Percentiles rank a stretch among this genome's conserved stretches.
phyloP scores from a whole-genome alignment of 768 basidiomycete species.

The Mrakia hoshinonis region DNA sequence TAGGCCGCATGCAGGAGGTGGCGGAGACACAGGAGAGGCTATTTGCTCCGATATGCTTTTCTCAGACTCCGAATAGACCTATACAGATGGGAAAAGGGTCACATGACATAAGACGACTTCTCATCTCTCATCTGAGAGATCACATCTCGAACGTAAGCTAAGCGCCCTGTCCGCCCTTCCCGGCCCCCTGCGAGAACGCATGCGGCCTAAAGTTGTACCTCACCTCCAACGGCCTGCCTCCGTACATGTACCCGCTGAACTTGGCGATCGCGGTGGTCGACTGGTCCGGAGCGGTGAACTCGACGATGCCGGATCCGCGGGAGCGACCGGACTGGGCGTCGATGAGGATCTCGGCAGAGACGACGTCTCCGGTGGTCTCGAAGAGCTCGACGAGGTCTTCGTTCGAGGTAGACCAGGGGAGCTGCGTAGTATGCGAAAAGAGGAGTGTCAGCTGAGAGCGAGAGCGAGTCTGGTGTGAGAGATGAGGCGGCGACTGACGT shows the following conservation, averaged over 20 bases:
- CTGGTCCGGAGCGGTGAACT: slow-evolving; percentile 76
- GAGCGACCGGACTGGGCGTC: slow-evolving; percentile 67
- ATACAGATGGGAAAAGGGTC: too few species aligned
- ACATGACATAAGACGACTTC: too few species aligned
- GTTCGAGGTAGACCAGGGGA: slow-evolving; percentile 98
- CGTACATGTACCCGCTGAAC: slow-evolving; percentile 74
- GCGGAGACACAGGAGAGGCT: too few species aligned
- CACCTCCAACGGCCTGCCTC: slow-evolving; percentile 52
- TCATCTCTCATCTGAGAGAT: too few species aligned
- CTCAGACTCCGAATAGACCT: too few species aligned
- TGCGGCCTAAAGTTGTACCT: slow-evolving; percentile 95
- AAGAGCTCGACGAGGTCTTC: slow-evolving; percentile 97
- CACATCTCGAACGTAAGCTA: background rate
- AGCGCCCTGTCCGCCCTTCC: slow-evolving; percentile 53
- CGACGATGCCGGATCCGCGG: slow-evolving; percentile 91
- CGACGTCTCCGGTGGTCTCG: slow-evolving; percentile 92
- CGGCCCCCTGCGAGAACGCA: slow-evolving; percentile 77
- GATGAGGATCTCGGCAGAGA: slow-evolving; percentile 86
- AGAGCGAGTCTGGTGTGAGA: too few species aligned
- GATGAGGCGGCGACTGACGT: slow-evolving; percentile 55
- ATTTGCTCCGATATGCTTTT: too few species aligned
- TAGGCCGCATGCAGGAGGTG: too few species aligned
- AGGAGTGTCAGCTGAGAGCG: background rate
- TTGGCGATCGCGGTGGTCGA: slow-evolving; percentile 96
- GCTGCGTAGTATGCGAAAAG: slow-evolving; percentile 44